Base-by-base conservation (phyloP, 345 rosid species). In the Acer negundo region DNA sequence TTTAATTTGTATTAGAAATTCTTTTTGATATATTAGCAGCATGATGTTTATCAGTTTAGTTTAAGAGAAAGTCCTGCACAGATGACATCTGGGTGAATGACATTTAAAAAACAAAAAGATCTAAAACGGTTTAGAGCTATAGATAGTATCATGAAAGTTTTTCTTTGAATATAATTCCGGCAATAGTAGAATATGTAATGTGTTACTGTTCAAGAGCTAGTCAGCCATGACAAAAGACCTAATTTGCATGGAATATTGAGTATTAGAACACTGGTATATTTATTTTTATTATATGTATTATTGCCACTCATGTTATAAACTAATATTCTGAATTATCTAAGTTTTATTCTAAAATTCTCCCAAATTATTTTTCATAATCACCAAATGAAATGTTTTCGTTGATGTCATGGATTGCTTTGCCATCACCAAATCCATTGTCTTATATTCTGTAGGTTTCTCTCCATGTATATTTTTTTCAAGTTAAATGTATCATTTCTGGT, bases 1-100 rank as follows among this genome's bases (percentile, higher is more conserved):
- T 73, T 65, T 64, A 38, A 31, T 75, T 65, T n/a, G 46, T 55
- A 26, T 17, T 24, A 74, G 28, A 53, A 53, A 53, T 2, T 47
- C 28, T 24, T 62, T 23, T 23, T 62, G 40, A 44, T 16, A 3
- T 1, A 51, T 51, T 53, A 69, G 3, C 31, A 20, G 15, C 22
- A 16, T 66, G 16, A 19, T 10, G 49, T 31, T 38, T 38, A 66
- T 66, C 13, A 31, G 17, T 38, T 44, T 31, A 4, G 38, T 26
- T 53, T 4, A 12, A 26, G 38, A 24, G 67, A 22, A 8, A 62
- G 35, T 23, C 17, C 67, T 13, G 9, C 38, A 11, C 19, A 11
- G 11, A 44, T 68, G 71, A 68, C 16, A 44, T 22, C 5, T 9
- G 69, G 69, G 24, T 66, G 22, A 19, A 38, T 38, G 47, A 10